Base-by-base conservation (phyloP, 139 green algal species). In the Klebsormidium nitens region DNA sequence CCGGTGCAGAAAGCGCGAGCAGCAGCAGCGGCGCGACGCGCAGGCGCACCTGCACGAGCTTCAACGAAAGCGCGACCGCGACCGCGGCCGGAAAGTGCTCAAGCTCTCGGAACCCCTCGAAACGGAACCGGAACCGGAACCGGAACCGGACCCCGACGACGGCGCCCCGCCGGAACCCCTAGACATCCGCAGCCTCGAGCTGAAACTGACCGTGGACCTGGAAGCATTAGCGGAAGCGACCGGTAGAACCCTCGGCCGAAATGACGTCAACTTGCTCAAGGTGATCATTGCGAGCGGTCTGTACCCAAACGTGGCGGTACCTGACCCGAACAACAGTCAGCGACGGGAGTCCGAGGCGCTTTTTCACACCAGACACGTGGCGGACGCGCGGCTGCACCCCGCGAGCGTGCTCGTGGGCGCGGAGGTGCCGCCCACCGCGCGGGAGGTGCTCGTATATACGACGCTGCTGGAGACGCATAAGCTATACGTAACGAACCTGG, bases 191-290 rank as follows among this genome's bases (percentile, higher is more conserved):
- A 65, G 48, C 29, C n/a, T 72, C 19, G 64, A 72, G 64, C 31
- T 72, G 50, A 31, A 37, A 26, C 64, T 72, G 34, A 17, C 64
- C 2, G 64, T 72, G 34, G 64, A 72, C 31, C n/a, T 72, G 48
- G 48, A 44, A 4, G n/a, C 6, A 8, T 19, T 72, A 48, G 64
- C 64, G 2, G 14, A 29, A 3, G 50, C 28, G n/a, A 34, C 48
- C 50, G 34, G 35, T 34, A 66, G 5, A 26, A 32, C 37, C n/a
- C 50, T 72, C n/a, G 49, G 23, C 26, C 64, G 64, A 26, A 19
- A 23, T 23, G 64, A 72, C 47, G 57, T 72, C 57, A n/a, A 69
- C n/a, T 34, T 72, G 19, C 32, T 72, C 49, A 72, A 72, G 50
- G 69, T 72, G 48, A 72, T 72, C 34, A 69, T 63, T n/a, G 14